Conservation (phyloP, 2,329 filamentous ascomycete species). For the Knufia fluminis region DNA sequence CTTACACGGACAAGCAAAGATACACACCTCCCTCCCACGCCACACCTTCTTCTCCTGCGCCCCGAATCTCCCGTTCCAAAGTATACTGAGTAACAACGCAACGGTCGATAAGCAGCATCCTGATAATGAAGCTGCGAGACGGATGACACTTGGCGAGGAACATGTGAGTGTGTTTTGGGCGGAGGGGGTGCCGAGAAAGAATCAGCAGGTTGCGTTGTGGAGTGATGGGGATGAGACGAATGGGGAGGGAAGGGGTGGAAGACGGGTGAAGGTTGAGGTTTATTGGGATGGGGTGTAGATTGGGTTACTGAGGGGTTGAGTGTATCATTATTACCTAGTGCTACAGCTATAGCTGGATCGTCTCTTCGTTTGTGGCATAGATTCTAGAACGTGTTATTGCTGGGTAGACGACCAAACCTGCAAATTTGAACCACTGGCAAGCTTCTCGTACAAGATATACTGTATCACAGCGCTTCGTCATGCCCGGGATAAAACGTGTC, state of each 20-base stretch:
- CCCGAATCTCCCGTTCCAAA: slow-evolving; percentile 2
- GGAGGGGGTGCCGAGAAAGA: slow-evolving; percentile 12
- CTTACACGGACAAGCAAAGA: background rate
- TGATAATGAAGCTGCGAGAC: background rate
- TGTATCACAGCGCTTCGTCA: slow-evolving; percentile 2
- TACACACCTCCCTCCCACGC: background rate
- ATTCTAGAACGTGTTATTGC: no score
- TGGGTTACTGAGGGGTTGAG: no score
- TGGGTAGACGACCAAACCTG: no score
- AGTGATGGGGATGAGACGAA: no score
- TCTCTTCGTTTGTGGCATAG: no score
- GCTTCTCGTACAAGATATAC: no score
- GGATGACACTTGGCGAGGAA: slow-evolving; percentile 1
- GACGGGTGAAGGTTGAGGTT: slow-evolving; percentile 18
- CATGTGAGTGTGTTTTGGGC: slow-evolving; percentile 17
- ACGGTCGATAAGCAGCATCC: slow-evolving; percentile 1
- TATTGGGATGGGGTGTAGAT: slow-evolving; percentile 17
- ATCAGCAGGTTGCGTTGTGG: slow-evolving; percentile 19
- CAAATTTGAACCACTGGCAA: no score
- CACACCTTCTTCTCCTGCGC: slow-evolving; percentile 1
- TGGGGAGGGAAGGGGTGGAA: slow-evolving; percentile 14
- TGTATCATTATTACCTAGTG: no score
- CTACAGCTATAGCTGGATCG: no score
- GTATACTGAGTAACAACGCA: slow-evolving; percentile 6
- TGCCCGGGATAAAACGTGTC: slow-evolving; percentile 23